Conservation (phyloP, 306 rosid genomes). For the Quercus variabilis region DNA sequence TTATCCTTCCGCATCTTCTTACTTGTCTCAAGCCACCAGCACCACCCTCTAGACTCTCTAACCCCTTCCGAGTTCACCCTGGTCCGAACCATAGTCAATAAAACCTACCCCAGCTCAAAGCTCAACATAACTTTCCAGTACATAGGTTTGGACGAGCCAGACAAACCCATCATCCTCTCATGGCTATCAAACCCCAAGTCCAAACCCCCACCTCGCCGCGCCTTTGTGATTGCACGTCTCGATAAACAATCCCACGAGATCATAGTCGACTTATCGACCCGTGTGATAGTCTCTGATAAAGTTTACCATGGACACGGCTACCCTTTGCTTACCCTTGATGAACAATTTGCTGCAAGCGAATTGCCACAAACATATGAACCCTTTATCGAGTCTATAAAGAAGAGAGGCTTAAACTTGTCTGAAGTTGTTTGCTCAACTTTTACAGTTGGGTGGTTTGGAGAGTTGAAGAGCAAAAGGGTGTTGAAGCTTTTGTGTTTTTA, state of each 20-base stretch:
- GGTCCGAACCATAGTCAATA: neutral
- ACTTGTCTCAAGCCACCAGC: neutral
- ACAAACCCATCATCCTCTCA: neutral
- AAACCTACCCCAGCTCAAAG: neutral
- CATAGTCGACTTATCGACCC: neutral
- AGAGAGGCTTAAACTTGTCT: slow-evolving; percentile 30
- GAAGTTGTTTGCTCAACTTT: slow-evolving; percentile 24
- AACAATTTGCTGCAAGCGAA: slow-evolving; percentile 4
- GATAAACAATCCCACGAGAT: neutral
- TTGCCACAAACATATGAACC: slow-evolving; percentile 23
- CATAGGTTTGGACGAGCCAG: slow-evolving; percentile 1
- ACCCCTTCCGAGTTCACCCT: neutral
- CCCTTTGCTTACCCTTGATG: neutral
- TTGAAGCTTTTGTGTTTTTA: slow-evolving; percentile 24
- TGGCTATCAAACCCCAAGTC: neutral
- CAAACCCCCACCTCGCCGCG: neutral
- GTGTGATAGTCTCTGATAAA: neutral
- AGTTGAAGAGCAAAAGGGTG: slow-evolving; percentile 3
- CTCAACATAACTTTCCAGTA: neutral
- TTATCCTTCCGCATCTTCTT: neutral
- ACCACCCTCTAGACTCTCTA: slow-evolving; percentile 3
- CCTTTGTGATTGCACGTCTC: neutral
- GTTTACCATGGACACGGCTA: neutral
- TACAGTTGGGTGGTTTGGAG: slow-evolving; percentile 41
- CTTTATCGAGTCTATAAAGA: slow-evolving; percentile 20